A percentile compares a stretch with the other conserved stretches of the same genome.
Evolutionary conservation across 1,139 yeast species (phyloP).

Genomic region (Lizanozyma gosingica): DNA sequence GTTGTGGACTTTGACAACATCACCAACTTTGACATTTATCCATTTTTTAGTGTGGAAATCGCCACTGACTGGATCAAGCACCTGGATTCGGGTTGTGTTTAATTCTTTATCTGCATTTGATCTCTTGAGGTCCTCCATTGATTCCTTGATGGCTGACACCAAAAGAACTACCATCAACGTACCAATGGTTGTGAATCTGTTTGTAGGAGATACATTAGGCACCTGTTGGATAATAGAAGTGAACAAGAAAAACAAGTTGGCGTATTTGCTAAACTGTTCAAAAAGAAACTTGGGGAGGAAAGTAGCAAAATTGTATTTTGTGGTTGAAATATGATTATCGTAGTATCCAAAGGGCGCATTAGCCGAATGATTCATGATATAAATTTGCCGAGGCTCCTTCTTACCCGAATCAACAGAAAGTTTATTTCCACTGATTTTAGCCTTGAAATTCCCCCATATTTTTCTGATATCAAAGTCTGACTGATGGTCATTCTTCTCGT

Average conservation of each 20-base stretch:
- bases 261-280: conserved; percentile 96
- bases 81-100: conserved; percentile 69
- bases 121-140: conserved; percentile 85
- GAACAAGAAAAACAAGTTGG: conserved; percentile 86
- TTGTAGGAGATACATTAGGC: conserved; percentile 94
- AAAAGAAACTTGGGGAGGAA: conserved; percentile 89
- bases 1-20: conserved; percentile 71
- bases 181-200: conserved; percentile 90
- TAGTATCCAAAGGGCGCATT: conserved; percentile 52
- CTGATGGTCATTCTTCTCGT: conserved; percentile 9
- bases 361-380: conserved; percentile 50
- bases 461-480: conserved; percentile 51
- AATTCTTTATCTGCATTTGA: conserved; percentile 82
- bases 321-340: conserved; percentile 87
- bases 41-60: conserved; percentile 62
- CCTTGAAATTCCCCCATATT: conserved; percentile 37
- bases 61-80: conserved; percentile 53
- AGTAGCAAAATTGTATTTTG: conserved; percentile 92
- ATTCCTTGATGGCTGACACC: conserved; percentile 89
- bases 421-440: conserved; percentile 21
- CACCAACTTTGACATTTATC: conserved; percentile 89
- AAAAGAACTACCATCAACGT: conserved; percentile 75
- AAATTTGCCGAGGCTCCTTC: conserved; percentile 55
- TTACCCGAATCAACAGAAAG: conserved; percentile 1
- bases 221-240: conserved; percentile 95